Percentiles rank a stretch among this genome's conserved stretches.
These are phyloP conservation scores for Trypanosomatidae sp. DNA, from an alignment of 208 protist genomes.

Conservation along the genomic window DNA sequence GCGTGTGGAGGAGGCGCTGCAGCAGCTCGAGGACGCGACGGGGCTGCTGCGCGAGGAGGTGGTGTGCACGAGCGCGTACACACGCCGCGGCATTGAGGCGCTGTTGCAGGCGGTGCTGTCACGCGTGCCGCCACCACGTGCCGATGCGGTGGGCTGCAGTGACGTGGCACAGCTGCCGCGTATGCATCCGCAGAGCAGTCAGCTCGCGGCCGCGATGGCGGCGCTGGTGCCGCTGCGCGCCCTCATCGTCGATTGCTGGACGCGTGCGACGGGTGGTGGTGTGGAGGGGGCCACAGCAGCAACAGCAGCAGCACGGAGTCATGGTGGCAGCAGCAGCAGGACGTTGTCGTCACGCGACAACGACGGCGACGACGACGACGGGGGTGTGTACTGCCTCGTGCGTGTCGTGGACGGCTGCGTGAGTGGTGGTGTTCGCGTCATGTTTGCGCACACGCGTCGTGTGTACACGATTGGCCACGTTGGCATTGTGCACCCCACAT, in stretches of 20 bases:
- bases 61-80: conserved; percentile 87
- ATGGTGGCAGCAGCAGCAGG: neutral
- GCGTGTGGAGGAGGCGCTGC: conserved; percentile 43
- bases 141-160: conserved; percentile 30
- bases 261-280: conserved; percentile 74
- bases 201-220: conserved; percentile 26
- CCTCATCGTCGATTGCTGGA: conserved; percentile 95
- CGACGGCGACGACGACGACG: neutral
- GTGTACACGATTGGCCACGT: conserved; percentile 84
- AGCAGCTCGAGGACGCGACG: conserved; percentile 82
- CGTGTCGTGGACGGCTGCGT: conserved; percentile 87
- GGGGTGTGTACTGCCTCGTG: conserved; percentile 68
- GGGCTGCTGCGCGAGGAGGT: conserved; percentile 79
- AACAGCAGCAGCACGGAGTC: neutral
- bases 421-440: conserved; percentile 50
- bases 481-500: conserved; percentile 92
- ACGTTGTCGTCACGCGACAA: neutral
- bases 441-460: conserved; percentile 37
- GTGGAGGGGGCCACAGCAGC: conserved; percentile 1
- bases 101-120: conserved; percentile 89
- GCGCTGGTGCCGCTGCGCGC: conserved; percentile 78
- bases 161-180: conserved; percentile 62
- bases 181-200: conserved; percentile 39
- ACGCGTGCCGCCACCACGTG: conserved; percentile 70
- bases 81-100: conserved; percentile 69